Evolutionary conservation across 345 rosid genomes (phyloP).

Genomic region (Rhizophora apiculata): DNA sequence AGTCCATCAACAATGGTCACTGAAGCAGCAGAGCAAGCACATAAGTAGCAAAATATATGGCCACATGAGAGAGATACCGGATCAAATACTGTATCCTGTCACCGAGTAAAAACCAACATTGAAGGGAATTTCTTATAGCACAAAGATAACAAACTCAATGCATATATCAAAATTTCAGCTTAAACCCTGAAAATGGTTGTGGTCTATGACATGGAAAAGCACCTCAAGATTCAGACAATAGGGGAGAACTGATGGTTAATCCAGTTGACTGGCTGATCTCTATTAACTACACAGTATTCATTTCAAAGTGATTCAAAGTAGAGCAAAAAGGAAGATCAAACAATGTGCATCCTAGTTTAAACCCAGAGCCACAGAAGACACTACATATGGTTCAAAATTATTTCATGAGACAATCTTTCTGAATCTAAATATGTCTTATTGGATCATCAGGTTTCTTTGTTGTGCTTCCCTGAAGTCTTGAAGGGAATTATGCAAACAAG

Average conservation of each 20-base stretch:
- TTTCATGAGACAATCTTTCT: background rate
- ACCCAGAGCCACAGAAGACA: background rate
- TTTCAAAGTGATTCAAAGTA: background rate
- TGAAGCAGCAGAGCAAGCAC: slow-evolving; percentile 95
- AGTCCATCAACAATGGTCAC: slow-evolving; percentile 74
- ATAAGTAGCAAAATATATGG: slow-evolving; percentile 88
- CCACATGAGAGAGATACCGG: slow-evolving; percentile 84
- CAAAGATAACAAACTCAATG: background rate
- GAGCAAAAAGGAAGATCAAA: background rate
- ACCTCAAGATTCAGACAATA: too few species aligned
- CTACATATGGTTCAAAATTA: background rate
- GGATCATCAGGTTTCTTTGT: background rate
- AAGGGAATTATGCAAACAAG: background rate
- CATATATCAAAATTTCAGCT: too few species aligned
- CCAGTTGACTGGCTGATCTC: background rate
- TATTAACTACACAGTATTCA: too few species aligned
- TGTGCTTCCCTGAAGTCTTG: background rate
- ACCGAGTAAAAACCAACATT: slow-evolving; percentile 6
- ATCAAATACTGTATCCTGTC: slow-evolving; percentile 90
- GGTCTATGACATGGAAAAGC: too few species aligned
- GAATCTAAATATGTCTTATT: background rate
- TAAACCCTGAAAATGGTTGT: too few species aligned
- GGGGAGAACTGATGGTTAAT: background rate
- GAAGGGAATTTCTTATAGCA: background rate
- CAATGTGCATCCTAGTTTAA: background rate